Evolutionary conservation across 768 basidiomycete species (phyloP).

Genomic region (Sarcomyxa edulis): DNA sequence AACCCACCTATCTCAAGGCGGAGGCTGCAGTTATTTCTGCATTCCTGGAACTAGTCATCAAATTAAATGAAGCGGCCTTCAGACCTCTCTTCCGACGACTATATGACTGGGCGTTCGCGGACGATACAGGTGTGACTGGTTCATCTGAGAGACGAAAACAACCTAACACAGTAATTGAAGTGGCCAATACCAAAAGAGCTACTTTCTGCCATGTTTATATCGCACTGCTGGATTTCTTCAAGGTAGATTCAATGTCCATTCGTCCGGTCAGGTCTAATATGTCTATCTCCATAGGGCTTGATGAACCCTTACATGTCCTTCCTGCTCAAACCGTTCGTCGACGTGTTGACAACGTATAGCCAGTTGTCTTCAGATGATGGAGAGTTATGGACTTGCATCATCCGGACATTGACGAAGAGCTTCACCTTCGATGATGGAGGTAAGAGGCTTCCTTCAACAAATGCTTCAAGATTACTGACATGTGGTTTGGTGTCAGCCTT

Average conservation of each 20-base stretch:
- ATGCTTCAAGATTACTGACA: neutral
- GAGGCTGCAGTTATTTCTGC: constrained; percentile 54
- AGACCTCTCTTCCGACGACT: constrained; percentile 85
- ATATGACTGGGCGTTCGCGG: constrained; percentile 91
- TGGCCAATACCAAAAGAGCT: constrained; percentile 47
- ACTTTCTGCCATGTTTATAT: constrained; percentile 75
- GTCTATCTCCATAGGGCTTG: constrained; percentile 37
- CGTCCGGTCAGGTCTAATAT: neutral
- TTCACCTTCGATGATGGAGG: constrained; percentile 78
- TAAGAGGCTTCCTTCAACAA: constrained; percentile 38
- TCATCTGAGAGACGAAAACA: no score
- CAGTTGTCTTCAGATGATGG: constrained; percentile 25
- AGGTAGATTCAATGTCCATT: constrained; percentile 40
- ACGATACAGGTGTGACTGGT: constrained; percentile 44
- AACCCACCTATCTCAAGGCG: constrained; percentile 34
- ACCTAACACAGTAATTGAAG: no score
- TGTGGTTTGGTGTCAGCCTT: constrained; percentile 49
- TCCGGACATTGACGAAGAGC: constrained; percentile 62
- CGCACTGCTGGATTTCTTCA: constrained; percentile 80
- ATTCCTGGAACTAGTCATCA: constrained; percentile 86
- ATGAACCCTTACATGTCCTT: constrained; percentile 91
- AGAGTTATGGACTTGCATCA: constrained; percentile 57
- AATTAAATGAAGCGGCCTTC: constrained; percentile 90
- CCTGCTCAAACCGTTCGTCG: constrained; percentile 61
- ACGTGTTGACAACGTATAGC: constrained; percentile 50